Evolutionary conservation across 2,329 filamentous ascomycete species (phyloP).

Genomic region (Cadophora gregata): DNA sequence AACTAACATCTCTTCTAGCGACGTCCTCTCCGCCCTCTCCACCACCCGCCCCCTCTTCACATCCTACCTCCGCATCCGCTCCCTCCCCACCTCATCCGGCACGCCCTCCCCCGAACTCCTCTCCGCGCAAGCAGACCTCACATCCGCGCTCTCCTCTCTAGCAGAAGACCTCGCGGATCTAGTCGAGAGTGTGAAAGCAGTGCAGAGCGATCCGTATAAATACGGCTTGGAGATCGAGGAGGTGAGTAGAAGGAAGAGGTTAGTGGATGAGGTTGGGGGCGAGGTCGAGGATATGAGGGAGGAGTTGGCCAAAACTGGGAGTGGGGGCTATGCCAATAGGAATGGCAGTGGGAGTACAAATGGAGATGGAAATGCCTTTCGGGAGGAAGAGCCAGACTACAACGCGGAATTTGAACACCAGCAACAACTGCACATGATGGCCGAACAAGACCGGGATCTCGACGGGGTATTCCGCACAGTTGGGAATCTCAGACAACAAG

Average conservation of each 20-base stretch:
- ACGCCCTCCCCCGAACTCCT: slow-evolving; percentile 78
- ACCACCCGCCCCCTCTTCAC: slow-evolving; percentile 86
- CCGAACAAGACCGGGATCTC: slow-evolving; percentile 90
- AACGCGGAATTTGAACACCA: slow-evolving; percentile 89
- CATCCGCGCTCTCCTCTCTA: slow-evolving; percentile 68
- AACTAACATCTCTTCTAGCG: slow-evolving; percentile 58
- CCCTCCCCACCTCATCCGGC: slow-evolving; percentile 68
- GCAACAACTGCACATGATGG: slow-evolving; percentile 89
- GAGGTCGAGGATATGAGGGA: slow-evolving; percentile 90
- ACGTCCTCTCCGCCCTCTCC: slow-evolving; percentile 84
- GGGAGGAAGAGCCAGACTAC: slow-evolving; percentile 47
- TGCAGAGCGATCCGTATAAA: slow-evolving; percentile 77
- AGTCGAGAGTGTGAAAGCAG: slow-evolving; percentile 81
- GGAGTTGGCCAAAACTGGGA: slow-evolving; percentile 72
- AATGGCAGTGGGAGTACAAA: slow-evolving; percentile 9
- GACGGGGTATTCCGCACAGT: slow-evolving; percentile 94
- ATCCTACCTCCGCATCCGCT: slow-evolving; percentile 95
- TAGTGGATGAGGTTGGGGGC: slow-evolving; percentile 87
- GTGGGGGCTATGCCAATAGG: slow-evolving; percentile 29
- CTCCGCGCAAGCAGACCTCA: slow-evolving; percentile 74
- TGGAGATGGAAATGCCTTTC: slow-evolving; percentile 49
- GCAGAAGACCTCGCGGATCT: slow-evolving; percentile 89
- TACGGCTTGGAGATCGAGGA: slow-evolving; percentile 80
- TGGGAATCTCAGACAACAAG: slow-evolving; percentile 86
- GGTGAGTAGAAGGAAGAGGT: slow-evolving; percentile 76